These are phyloP conservation scores for Naganishia randhawae DNA, from an alignment of 768 basidiomycete species.

Conservation along the genomic window DNA sequence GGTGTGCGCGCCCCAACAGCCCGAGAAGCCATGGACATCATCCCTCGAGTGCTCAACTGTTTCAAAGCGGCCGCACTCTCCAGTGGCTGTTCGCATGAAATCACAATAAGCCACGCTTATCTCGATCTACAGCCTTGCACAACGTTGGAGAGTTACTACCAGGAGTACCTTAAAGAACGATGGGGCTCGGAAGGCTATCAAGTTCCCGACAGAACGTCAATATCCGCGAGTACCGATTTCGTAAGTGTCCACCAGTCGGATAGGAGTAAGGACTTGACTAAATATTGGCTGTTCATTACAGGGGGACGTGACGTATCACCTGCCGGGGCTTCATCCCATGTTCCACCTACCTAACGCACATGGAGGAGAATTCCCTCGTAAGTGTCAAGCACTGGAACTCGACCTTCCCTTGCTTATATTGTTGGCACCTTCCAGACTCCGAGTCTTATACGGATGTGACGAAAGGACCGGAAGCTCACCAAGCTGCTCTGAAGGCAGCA, in stretches of 20 bases:
- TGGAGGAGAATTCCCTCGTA: constrained; percentile 22
- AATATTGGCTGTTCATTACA: neutral
- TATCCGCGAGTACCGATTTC: constrained; percentile 24
- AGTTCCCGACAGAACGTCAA: neutral
- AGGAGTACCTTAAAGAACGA: constrained; percentile 4
- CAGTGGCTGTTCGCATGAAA: constrained; percentile 1
- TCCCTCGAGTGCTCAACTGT: constrained; percentile 20
- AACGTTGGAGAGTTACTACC: constrained; percentile 14
- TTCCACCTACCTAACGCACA: constrained; percentile 21
- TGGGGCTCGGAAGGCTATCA: constrained; percentile 16
- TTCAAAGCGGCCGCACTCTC: constrained; percentile 22
- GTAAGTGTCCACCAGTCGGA: neutral
- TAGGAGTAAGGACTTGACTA: too few species aligned
- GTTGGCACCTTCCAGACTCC: neutral
- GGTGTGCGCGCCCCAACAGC: constrained; percentile 27
- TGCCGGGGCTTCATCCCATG: constrained; percentile 26
- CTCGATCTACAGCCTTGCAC: constrained; percentile 22
- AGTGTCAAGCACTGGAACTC: neutral
- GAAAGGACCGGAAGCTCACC: constrained; percentile 12
- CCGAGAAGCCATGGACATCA: constrained; percentile 12
- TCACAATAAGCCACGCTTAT: constrained; percentile 12
- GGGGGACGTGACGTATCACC: constrained; percentile 22
- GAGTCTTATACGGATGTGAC: constrained; percentile 1
- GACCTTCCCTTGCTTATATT: neutral
- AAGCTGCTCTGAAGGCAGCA: constrained; percentile 13